These are phyloP conservation scores for Backusella liffmaniae DNA, from an alignment of 192 early-diverging fungal species.

Conservation along the genomic window DNA sequence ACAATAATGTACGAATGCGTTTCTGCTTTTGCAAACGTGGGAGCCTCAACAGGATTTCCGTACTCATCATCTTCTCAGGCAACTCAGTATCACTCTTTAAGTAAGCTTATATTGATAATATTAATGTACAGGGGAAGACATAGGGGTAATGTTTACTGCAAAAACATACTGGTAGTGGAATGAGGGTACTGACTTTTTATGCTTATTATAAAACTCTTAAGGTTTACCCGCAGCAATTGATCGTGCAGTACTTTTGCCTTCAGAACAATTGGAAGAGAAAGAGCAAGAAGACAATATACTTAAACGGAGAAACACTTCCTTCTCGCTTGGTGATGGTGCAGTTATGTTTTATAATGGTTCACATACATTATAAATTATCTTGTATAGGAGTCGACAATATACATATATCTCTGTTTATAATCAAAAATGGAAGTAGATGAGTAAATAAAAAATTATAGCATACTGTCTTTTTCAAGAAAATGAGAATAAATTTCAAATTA, in stretches of 20 bases:
- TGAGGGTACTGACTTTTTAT: not conserved
- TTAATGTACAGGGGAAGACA: conserved; percentile 39
- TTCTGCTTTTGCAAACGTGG: conserved; percentile 37
- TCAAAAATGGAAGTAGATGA: not conserved
- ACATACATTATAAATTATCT: not conserved
- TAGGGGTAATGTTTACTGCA: conserved; percentile 18
- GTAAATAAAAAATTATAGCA: not conserved
- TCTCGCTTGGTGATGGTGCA: not conserved
- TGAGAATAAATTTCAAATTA: no score
- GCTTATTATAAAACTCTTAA: not conserved
- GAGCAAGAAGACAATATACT: conserved; percentile 20
- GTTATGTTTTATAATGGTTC: conserved; percentile 20
- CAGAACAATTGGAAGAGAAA: conserved; percentile 27
- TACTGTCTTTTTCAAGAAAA: no score
- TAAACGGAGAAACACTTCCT: conserved; percentile 20
- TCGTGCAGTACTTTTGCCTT: conserved; percentile 35
- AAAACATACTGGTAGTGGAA: not conserved
- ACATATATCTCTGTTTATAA: not conserved
- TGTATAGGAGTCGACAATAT: conserved; percentile 15
- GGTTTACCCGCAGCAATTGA: conserved; percentile 37
- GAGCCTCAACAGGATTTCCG: conserved; percentile 30
- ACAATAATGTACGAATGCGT: conserved; percentile 38
- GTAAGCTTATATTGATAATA: conserved; percentile 30
- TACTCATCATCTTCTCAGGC: conserved; percentile 21
- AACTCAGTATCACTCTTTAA: conserved; percentile 23